These are phyloP conservation scores for Paracorniculantispora psalliotae DNA, from an alignment of 2,329 filamentous ascomycete genomes.

Conservation along the genomic window DNA sequence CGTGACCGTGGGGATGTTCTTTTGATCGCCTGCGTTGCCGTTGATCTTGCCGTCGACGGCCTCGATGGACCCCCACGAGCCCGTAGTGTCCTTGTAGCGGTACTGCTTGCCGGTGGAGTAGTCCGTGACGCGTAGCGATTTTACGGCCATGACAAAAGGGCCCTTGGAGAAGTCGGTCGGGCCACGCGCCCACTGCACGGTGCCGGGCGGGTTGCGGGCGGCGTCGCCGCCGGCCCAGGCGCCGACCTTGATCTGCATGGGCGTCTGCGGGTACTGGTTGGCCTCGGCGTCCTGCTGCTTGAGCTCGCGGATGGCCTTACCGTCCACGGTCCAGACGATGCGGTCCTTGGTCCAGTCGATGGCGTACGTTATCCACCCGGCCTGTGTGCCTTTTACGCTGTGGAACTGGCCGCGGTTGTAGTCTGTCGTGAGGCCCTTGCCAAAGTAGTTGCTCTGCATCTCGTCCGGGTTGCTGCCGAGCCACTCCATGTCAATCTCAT, in stretches of 20 bases:
- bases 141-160: constrained; percentile 82
- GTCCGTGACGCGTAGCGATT: constrained; percentile 72
- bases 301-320: constrained; percentile 70
- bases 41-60: constrained; percentile 76
- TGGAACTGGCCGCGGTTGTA: constrained; percentile 88
- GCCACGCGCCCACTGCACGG: constrained; percentile 85
- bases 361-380: constrained; percentile 76
- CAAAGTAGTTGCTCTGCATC: constrained; percentile 97
- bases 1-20: constrained; percentile 42
- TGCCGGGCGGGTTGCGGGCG: constrained; percentile 65
- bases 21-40: constrained; percentile 55
- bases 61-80: constrained; percentile 75
- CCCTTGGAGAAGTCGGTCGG: constrained; percentile 77
- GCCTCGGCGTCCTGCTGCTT: constrained; percentile 61
- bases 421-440: constrained; percentile 78
- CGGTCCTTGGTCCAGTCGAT: constrained; percentile 86
- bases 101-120: constrained; percentile 91
- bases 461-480: constrained; percentile 70
- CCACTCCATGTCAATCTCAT: constrained; percentile 98
- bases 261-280: constrained; percentile 86
- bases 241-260: constrained; percentile 91
- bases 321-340: constrained; percentile 83
- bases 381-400: constrained; percentile 62
- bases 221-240: constrained; percentile 89
- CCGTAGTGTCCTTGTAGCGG: constrained; percentile 71